These are phyloP conservation scores for Mallotus japonicus DNA, from an alignment of 441 rosid genomes.

Conservation along the genomic window DNA sequence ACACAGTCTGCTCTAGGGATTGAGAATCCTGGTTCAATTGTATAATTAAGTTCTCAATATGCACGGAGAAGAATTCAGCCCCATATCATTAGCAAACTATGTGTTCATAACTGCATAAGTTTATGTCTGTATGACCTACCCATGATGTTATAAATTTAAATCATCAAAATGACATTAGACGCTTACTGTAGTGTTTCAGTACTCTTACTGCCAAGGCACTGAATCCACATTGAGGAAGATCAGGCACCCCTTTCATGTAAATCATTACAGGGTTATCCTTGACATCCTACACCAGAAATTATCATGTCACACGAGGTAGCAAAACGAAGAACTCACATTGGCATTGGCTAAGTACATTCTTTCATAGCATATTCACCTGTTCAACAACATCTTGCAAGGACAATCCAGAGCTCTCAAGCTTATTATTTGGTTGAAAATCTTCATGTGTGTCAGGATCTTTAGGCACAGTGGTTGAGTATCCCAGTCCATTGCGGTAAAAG, in stretches of 20 bases:
- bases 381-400: constrained; percentile 71
- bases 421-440: constrained; percentile 71
- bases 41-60: not conserved
- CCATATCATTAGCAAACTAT: not conserved
- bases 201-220: constrained; percentile 91
- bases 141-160: not conserved
- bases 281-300: constrained; percentile 65
- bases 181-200: constrained; percentile 73
- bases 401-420: constrained; percentile 45
- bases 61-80: not conserved
- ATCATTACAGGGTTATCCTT: constrained; percentile 87
- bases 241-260: constrained; percentile 95
- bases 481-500: constrained; percentile 38
- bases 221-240: constrained; percentile 88
- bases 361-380: constrained; percentile 39
- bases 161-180: not conserved
- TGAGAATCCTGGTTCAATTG: not conserved
- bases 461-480: constrained; percentile 52
- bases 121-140: not conserved
- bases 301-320: constrained; percentile 16
- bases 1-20: too few relatives aligned
- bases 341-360: not conserved
- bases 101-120: not conserved
- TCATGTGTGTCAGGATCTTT: constrained; percentile 79
- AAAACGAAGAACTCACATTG: not conserved